Conservation (phyloP, 2,329 filamentous ascomycete species). For the Nannizziopsis barbatae region DNA sequence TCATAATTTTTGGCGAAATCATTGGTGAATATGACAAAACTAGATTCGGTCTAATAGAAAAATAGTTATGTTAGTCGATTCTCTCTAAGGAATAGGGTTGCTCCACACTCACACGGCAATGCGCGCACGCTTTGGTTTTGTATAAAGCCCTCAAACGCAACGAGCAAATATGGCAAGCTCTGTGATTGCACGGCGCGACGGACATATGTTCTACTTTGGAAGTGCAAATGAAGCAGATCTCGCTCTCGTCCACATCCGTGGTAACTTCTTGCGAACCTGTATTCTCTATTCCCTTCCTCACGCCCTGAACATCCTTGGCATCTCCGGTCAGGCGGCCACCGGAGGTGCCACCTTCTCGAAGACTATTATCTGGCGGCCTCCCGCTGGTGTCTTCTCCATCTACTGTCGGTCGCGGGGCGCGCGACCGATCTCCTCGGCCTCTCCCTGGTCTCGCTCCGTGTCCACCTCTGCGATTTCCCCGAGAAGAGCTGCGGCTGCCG, state of each 20-base stretch:
- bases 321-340: slow-evolving; percentile 40
- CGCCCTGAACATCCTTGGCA: slow-evolving; percentile 31
- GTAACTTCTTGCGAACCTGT: slow-evolving; percentile 15
- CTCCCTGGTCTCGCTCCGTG: not conserved
- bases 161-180: slow-evolving; percentile 92
- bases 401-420: not conserved
- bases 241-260: slow-evolving; percentile 52
- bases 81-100: not conserved
- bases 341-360: slow-evolving; percentile 32
- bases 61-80: not conserved
- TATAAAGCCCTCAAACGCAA: slow-evolving; percentile 85
- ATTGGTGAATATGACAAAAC: slow-evolving; percentile 84
- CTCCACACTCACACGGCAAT: slow-evolving; percentile 61
- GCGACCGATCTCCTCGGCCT: not conserved
- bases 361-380: slow-evolving; percentile 30
- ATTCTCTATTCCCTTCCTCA: slow-evolving; percentile 17
- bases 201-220: slow-evolving; percentile 78
- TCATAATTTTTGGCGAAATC: slow-evolving; percentile 70
- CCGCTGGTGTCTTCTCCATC: slow-evolving; percentile 25
- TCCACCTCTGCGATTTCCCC: slow-evolving; percentile 4
- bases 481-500: slow-evolving; percentile 8
- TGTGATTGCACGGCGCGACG: slow-evolving; percentile 87
- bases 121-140: slow-evolving; percentile 92
- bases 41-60: slow-evolving; percentile 32
- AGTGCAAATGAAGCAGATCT: slow-evolving; percentile 96